Evolutionary conservation across 106 monocot species (phyloP), one percentile per base, ranked within the genome.

Genomic region (Dendrobium nobile): DNA sequence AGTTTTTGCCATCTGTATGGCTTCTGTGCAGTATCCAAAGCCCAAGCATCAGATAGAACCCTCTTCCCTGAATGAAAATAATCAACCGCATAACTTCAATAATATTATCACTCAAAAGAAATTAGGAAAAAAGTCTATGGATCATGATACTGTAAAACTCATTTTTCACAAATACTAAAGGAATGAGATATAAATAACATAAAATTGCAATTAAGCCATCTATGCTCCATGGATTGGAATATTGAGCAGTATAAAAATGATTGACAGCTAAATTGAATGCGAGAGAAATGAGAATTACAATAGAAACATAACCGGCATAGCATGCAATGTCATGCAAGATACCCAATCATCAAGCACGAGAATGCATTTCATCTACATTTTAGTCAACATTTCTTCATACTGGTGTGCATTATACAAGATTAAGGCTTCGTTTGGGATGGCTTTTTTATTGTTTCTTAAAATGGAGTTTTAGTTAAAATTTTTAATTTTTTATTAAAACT

Each of bases 1-100:
- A 99, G 92, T 79, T 91, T 99, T 84, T 95, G 95, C 99, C 99
- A 99, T 82, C 86, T 89, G 54, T 99, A 99, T 7, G 99, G 99
- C 78, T 99, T 99, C 80, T 93, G 92, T 83, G 93, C 99, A 47
- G 99, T 99, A 90, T 99, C 95, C 82, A 99, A 82, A 82, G 87
- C 89, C 99, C 99, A 99, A 79, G 91, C 87, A 99, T 99, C 99
- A 72, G 91, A 91, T 43, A 99, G 82, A 28, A 85, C 91, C 82
- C 87, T 89, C 80, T 99, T 99, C 67, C 99, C 99, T 99, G 80
- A 75, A 82, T 47, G 45, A 85, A 61, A 84, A 37, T 47, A 85
- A 26, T 41, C 41, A 68, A 24, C 5, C 13, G 27, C 27, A 20
- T 59, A 10, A 55, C 59, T 54, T 24, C 4, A 54, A 37, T 41